Evolutionary conservation across 2,329 filamentous ascomycete genomes (phyloP), one percentile per base, ranked within the genome.

Genomic region (Fusarium haematococcum): DNA sequence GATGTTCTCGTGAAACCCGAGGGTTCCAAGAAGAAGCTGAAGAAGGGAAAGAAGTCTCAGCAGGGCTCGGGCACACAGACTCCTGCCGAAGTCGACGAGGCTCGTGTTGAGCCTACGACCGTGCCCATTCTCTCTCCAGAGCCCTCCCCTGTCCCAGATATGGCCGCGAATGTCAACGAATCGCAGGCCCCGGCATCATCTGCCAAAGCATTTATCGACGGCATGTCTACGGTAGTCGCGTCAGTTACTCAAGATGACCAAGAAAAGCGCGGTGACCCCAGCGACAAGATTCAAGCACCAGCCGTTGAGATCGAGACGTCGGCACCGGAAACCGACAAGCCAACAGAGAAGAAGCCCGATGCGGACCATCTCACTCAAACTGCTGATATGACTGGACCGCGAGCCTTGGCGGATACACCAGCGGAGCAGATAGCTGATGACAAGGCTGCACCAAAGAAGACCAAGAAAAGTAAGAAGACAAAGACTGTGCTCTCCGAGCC

Each of bases 1-100:
- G 67, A 74, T 23, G 74, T 75, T 37, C 78, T 79, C 13, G 20
- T 8, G 18, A 23, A 18, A 32, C 18, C 11, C 3, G 25, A 41
- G 25, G 56, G 35, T 2, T 56, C 54, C 3, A 52, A 30, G 25
- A 86, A 84, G n/a, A 33, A 58, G 30, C 11, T 18, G 70, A 86
- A 84, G 70, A 88, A 87, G 73, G 84, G 80, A 65, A 83, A 82
- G 76, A 83, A 82, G 78, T 83, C 76, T 18, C 60, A 60, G 57
- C 67, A 71, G 54, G 63, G 37, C 27, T 61, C 63, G 39, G 45
- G 54, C 18, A 27, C 52, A n/a, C 37, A 37, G 32, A 59, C 35
- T 45, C 54, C 52, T 23, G 58, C 32, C 23, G 35, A 54, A 50
- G 48, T 23, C 20, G 20, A 25, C 5, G 14, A 60, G 39, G 23